Percentiles rank a stretch among this genome's conserved stretches.
phyloP scores from a whole-genome alignment of 176 grass and related monocot genomes.

The Carex myosuroides region DNA sequence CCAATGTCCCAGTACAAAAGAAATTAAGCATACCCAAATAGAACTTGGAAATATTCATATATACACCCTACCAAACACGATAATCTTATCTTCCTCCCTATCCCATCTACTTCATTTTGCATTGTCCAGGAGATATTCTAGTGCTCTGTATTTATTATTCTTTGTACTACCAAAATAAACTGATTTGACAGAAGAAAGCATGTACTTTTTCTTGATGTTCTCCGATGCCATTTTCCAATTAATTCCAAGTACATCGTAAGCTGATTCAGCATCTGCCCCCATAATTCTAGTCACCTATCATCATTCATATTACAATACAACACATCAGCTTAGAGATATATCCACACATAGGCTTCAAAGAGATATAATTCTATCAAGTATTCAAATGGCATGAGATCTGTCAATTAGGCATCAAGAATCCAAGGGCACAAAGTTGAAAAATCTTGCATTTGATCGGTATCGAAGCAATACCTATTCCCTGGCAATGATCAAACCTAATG shows the following conservation, averaged over 20 bases:
- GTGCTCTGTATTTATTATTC: background rate
- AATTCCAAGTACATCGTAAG: constrained; percentile 80
- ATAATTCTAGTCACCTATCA: constrained; percentile 84
- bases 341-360: background rate
- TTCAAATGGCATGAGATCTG: background rate
- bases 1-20: background rate
- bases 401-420: background rate
- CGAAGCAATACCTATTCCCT: background rate
- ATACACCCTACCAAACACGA: background rate
- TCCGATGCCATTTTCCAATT: constrained; percentile 95
- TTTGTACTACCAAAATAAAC: background rate
- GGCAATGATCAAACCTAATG: background rate
- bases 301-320: background rate
- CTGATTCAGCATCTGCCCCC: constrained; percentile 55
- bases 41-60: background rate
- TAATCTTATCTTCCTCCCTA: background rate
- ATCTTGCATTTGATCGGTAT: background rate
- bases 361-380: background rate
- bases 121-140: background rate
- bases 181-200: background rate
- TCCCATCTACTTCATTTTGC: background rate
- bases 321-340: background rate
- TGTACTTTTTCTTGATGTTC: constrained; percentile 94
- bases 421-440: background rate
- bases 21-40: constrained; percentile 2